Conservation (phyloP, 176 grass and related monocot species). For the Aegilops tauschii region DNA sequence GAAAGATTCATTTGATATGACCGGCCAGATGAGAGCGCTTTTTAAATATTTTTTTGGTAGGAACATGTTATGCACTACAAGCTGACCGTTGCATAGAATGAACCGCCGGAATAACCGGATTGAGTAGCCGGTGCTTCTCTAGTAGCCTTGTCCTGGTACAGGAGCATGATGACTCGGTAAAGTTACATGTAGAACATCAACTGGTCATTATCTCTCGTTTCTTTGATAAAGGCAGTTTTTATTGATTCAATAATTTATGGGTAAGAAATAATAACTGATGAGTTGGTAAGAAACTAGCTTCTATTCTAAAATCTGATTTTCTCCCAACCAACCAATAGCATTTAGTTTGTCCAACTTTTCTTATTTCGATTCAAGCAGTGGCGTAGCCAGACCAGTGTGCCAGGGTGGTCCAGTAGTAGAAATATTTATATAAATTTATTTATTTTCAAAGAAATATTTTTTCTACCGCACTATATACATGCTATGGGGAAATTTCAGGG, state of each 20-base stretch:
- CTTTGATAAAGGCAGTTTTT: background rate
- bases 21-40: background rate
- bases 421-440: too few relatives aligned
- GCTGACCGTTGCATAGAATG: conserved; percentile 43
- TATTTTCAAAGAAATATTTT: too few relatives aligned
- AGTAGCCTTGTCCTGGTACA: conserved; percentile 31
- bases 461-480: too few relatives aligned
- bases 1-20: background rate
- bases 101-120: conserved; percentile 41
- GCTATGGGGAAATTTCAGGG: too few relatives aligned
- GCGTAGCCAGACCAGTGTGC: too few relatives aligned
- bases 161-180: background rate
- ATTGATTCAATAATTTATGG: background rate
- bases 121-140: conserved; percentile 23
- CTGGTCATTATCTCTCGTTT: background rate
- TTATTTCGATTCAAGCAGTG: background rate
- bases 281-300: background rate
- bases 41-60: background rate
- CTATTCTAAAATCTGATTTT: background rate
- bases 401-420: too few relatives aligned
- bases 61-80: background rate
- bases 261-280: background rate
- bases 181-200: background rate
- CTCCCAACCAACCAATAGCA: too few relatives aligned
- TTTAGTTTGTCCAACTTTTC: background rate